Conservation (phyloP, 2,329 filamentous ascomycete species). For the Aquanectria penicillioides region DNA sequence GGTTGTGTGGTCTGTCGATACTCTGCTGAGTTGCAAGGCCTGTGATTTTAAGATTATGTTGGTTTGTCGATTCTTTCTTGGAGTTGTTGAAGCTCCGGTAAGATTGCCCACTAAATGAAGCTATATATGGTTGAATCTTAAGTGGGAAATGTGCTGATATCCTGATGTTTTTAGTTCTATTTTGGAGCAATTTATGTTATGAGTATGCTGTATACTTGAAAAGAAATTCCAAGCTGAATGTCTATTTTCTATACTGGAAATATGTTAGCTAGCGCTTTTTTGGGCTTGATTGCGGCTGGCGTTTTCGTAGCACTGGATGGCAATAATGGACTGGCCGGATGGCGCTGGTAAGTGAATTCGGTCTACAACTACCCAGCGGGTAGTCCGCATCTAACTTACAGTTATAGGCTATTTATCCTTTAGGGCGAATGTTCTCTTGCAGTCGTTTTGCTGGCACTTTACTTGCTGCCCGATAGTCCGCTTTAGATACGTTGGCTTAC, state of each 20-base stretch:
- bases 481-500: no score
- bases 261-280: conserved; percentile 50
- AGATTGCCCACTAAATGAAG: no score
- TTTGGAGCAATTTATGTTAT: conserved; percentile 53
- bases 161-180: no score
- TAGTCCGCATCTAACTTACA: conserved; percentile 46
- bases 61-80: conserved; percentile 55
- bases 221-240: conserved; percentile 55
- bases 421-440: no score
- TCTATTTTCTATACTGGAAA: conserved; percentile 57
- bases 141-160: no score
- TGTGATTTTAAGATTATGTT: conserved; percentile 61
- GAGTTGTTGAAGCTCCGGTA: conserved; percentile 54
- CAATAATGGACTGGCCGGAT: conserved; percentile 40
- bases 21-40: conserved; percentile 56
- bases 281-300: conserved; percentile 56
- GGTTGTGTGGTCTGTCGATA: conserved; percentile 59
- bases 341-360: conserved; percentile 68
- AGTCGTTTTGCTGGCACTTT: no score
- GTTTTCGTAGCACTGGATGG: conserved; percentile 50
- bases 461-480: no score
- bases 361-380: no score
- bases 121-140: no score
- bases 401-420: conserved; percentile 42
- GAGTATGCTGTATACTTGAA: conserved; percentile 64